Base-by-base conservation (phyloP, 768 basidiomycete species). In the Hericium coralloides region DNA sequence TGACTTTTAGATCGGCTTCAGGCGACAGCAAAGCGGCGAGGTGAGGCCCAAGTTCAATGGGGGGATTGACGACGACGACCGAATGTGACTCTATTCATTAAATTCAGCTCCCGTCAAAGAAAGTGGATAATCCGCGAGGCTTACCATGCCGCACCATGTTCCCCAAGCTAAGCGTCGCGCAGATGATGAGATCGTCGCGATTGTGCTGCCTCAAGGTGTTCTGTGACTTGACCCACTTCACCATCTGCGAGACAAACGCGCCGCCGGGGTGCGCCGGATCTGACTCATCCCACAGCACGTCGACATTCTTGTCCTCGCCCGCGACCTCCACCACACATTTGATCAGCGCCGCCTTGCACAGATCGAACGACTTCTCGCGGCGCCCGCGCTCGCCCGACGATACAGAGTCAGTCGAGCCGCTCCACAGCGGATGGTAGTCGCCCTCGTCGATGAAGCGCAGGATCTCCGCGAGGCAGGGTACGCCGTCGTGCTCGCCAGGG, bases 261-360 rank as follows among this genome's bases (percentile, higher is more conserved):
- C 88, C 88, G n/a, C 86, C 85, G 5, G 85, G 83, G 43, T 74
- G 68, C 17, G 68, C 72, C 31, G 73, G 69, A 51, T 82, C 79
- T 18, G 76, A 79, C 47, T 81, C 78, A 60, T 86, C 83, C 84
- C 89, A 92, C n/a, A 92, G 72, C 8, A 85, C 79, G 52, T 90
- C 84, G 59, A 79, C 80, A 61, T 89, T 92, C 61, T 78, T 81
- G 60, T 88, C 87, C 66, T 92, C 88, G 39, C 90, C 91, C 9
- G 89, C 82, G 41, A 89, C 82, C 65, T 92, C 92, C 26, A 95
- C 90, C 15, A 94, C 80, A 2, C 87, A 81, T 64, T 92, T 92
- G 69, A 93, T 85, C 9, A 93, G 74, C 0, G 89, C 91, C 3
- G 85, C 87, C 70, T 94, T 95, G 72, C 90, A 91, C 26, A 85